These are phyloP conservation scores for Diaporthe longicolla DNA, from an alignment of 2,329 filamentous ascomycete genomes.

Conservation along the genomic window DNA sequence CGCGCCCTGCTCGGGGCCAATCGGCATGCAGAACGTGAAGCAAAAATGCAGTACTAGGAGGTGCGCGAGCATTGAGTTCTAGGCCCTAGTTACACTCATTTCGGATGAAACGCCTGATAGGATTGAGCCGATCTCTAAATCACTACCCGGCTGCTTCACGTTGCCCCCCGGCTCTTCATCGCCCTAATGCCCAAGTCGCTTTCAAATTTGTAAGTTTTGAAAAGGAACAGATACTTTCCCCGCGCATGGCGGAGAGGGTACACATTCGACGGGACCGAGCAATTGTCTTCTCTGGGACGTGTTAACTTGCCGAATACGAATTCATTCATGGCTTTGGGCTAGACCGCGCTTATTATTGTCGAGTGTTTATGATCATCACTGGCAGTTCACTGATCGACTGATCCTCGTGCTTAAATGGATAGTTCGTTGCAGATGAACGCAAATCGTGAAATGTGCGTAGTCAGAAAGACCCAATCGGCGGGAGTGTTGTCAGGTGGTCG, in stretches of 20 bases:
- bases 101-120: conserved; percentile 21
- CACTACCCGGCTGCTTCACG: conserved; percentile 9
- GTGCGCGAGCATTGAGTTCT: neutral
- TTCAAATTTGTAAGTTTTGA: neutral
- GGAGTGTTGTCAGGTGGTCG: neutral
- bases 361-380: neutral
- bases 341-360: neutral
- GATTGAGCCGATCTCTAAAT: conserved; percentile 17
- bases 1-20: neutral
- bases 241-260: too few species aligned
- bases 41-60: neutral
- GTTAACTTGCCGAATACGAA: too few species aligned
- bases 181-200: neutral
- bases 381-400: neutral
- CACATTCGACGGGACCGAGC: neutral
- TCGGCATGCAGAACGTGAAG: conserved; percentile 4
- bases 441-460: too few species aligned
- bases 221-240: neutral
- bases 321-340: too few species aligned
- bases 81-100: conserved; percentile 21
- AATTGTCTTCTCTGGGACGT: too few species aligned
- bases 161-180: neutral
- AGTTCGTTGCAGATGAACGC: neutral
- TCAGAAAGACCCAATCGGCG: neutral
- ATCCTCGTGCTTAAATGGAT: neutral